Evolutionary conservation across 164 flowering plant genomes (phyloP).

Genomic region (Vitis riparia): DNA sequence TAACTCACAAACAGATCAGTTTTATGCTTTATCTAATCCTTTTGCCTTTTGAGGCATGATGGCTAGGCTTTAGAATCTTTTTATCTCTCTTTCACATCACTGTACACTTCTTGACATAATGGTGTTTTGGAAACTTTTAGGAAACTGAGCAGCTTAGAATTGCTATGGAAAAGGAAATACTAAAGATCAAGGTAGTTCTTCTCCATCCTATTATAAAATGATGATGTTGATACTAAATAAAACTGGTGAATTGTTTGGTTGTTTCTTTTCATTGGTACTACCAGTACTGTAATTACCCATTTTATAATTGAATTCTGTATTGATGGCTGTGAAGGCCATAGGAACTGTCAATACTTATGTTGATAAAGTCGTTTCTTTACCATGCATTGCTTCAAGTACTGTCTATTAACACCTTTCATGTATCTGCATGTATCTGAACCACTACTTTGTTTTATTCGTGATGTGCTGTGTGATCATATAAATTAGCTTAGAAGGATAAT

Average conservation of each 20-base stretch:
- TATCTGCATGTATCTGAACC: background rate
- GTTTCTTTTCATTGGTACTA: too few species aligned
- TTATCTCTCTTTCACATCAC: background rate
- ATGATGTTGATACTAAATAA: background rate
- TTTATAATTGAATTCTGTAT: background rate
- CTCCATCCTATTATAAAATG: background rate
- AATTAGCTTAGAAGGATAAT: background rate
- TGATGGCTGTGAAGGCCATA: background rate
- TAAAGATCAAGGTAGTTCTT: conserved; percentile 28
- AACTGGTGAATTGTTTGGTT: background rate
- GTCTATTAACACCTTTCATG: too few species aligned
- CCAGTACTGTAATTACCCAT: background rate
- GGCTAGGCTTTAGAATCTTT: background rate
- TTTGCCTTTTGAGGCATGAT: background rate
- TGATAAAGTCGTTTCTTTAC: background rate
- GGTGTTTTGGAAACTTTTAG: conserved; percentile 21
- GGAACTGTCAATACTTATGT: background rate
- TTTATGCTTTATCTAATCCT: background rate
- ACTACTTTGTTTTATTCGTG: background rate
- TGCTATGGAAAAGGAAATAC: conserved; percentile 34
- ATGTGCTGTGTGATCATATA: background rate
- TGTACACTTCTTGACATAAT: conserved; percentile 4
- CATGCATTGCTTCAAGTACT: background rate
- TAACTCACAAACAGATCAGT: background rate
- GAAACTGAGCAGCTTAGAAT: conserved; percentile 36